Evolutionary conservation across 495 filamentous ascomycete genomes (phyloP).

Genomic region (Cetradonia linearis): DNA sequence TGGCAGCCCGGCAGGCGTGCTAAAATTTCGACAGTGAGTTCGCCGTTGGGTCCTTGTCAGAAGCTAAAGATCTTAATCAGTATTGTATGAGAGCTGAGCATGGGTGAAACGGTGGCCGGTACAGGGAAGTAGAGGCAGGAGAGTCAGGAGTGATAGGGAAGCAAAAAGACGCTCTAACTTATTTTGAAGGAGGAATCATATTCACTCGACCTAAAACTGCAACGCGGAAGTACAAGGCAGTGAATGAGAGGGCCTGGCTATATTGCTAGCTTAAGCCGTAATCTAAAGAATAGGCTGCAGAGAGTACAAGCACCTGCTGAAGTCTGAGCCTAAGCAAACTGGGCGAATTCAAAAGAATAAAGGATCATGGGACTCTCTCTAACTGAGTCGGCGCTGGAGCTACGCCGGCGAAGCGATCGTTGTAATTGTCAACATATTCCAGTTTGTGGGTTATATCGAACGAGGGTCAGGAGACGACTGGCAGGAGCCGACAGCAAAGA

Average conservation of each 20-base stretch:
- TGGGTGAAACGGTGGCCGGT: constrained; percentile 5
- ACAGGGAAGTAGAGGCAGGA: constrained; percentile 6
- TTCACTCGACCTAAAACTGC: constrained; percentile 10
- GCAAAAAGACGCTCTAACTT: constrained; percentile 2
- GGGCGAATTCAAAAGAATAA: no score
- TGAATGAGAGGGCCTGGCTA: no score
- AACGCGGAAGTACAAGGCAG: constrained; percentile 3
- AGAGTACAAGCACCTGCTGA: no score
- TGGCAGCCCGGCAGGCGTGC: neutral
- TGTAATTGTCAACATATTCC: neutral
- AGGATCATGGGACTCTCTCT: no score
- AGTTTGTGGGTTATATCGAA: neutral
- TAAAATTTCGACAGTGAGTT: neutral
- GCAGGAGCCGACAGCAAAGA: no score
- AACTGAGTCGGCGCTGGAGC: no score
- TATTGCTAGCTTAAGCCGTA: no score
- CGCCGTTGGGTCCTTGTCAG: neutral
- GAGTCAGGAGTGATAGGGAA: neutral
- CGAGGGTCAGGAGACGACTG: neutral
- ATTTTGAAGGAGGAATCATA: neutral
- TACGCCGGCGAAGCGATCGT: neutral
- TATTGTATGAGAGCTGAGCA: constrained; percentile 7
- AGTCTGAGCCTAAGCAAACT: no score
- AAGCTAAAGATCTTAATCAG: neutral
- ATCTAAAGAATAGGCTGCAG: no score